Percentiles rank a stretch among this genome's conserved stretches.
phyloP scores from a whole-genome alignment of 1,284 basidiomycete species.

The Naganishia sp. region DNA sequence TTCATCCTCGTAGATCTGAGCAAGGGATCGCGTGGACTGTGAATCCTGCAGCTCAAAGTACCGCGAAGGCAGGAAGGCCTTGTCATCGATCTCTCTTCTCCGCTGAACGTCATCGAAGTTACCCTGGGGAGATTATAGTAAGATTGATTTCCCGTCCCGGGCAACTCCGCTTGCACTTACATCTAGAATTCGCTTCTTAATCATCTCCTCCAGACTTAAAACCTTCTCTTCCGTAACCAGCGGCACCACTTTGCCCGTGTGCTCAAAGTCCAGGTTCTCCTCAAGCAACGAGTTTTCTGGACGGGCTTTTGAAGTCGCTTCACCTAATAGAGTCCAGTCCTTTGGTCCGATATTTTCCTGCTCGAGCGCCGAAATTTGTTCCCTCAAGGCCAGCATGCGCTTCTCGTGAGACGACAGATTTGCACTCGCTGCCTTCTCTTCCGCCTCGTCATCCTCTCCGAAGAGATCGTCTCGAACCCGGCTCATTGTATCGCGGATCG shows the following conservation, averaged over 20 bases:
- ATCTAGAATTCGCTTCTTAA: constrained; percentile 87
- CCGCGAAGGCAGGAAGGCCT: constrained; percentile 85
- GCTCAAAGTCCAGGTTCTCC: constrained; percentile 94
- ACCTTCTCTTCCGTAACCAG: constrained; percentile 88
- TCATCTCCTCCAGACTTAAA: constrained; percentile 79
- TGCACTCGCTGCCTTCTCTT: constrained; percentile 40
- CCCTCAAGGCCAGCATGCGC: constrained; percentile 56
- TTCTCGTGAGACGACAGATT: constrained; percentile 58
- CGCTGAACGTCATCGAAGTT: constrained; percentile 91
- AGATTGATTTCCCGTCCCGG: background rate
- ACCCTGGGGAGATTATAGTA: constrained; percentile 42
- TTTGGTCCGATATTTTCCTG: constrained; percentile 60
- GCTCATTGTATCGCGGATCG: constrained; percentile 52
- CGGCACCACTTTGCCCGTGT: constrained; percentile 79
- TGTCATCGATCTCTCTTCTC: constrained; percentile 72
- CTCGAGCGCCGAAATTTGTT: constrained; percentile 60
- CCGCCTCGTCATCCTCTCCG: constrained; percentile 58
- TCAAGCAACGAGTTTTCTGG: constrained; percentile 91
- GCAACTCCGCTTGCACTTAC: constrained; percentile 48
- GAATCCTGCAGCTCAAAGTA: constrained; percentile 87
- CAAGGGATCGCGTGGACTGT: constrained; percentile 83
- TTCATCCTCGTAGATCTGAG: constrained; percentile 95
- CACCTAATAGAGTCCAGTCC: constrained; percentile 93
- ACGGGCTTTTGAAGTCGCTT: constrained; percentile 76
- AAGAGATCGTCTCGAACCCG: constrained; percentile 60